A percentile compares a stretch with the other conserved stretches of the same genome.
Conservation (phyloP, 2,329 filamentous ascomycete genomes). For the Exophiala aquamarina region DNA sequence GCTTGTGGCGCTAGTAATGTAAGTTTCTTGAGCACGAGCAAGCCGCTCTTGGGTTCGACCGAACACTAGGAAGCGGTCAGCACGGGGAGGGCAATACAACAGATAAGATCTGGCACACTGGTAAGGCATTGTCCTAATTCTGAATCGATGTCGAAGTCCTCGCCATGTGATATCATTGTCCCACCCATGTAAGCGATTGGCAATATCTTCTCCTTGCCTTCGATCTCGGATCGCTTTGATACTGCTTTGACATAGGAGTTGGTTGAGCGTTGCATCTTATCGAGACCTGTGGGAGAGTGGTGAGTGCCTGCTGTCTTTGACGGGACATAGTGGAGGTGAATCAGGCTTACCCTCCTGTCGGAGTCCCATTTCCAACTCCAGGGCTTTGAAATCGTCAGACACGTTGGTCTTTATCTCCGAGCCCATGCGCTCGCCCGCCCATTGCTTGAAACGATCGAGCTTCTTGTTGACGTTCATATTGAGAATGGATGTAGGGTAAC, state of each 20-base stretch:
- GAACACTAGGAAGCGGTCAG: slow-evolving; percentile 53
- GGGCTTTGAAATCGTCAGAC: slow-evolving; percentile 84
- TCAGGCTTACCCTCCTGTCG: slow-evolving; percentile 71
- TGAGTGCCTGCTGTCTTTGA: slow-evolving; percentile 18
- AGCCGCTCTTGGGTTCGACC: slow-evolving; percentile 87
- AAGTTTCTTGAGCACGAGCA: slow-evolving; percentile 80
- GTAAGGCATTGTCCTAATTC: slow-evolving; percentile 87
- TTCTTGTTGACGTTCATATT: slow-evolving; percentile 75
- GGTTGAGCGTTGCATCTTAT: slow-evolving; percentile 83
- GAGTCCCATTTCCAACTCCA: slow-evolving; percentile 88
- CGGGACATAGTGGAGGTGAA: background rate
- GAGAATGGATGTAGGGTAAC: slow-evolving; percentile 5
- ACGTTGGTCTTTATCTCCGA: slow-evolving; percentile 82
- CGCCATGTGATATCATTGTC: slow-evolving; percentile 83
- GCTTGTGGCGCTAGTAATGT: slow-evolving; percentile 72
- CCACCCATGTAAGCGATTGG: slow-evolving; percentile 78
- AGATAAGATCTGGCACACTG: slow-evolving; percentile 46
- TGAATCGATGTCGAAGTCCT: slow-evolving; percentile 88
- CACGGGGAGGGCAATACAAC: background rate
- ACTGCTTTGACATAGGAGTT: slow-evolving; percentile 84
- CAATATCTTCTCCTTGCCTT: slow-evolving; percentile 84
- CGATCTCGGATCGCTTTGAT: slow-evolving; percentile 77
- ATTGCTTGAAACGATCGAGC: slow-evolving; percentile 94
- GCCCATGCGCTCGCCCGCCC: slow-evolving; percentile 96
- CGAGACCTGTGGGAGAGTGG: slow-evolving; percentile 65